Base-by-base conservation (phyloP, 371 early-diverging fungal species). In the Mortierella sp. region DNA sequence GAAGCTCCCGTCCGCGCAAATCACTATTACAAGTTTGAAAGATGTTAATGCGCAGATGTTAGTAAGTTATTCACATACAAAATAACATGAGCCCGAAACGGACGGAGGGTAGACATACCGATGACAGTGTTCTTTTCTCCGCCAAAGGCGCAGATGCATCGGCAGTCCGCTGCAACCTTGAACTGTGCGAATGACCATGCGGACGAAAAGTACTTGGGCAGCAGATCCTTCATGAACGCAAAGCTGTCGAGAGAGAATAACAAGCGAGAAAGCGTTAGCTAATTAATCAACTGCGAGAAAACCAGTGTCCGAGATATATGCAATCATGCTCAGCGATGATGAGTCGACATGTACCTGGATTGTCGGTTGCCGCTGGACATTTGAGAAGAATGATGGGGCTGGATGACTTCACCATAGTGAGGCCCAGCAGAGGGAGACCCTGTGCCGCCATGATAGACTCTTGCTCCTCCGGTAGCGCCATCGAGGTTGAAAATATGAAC, bases 181-280 rank as follows among this genome's bases (percentile, higher is more conserved):
- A 95, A 97, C 79, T 97, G 94, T 5, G 97, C 97, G 91, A 98
- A 98, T 14, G 95, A 94, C 97, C 98, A 97, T 79, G 96, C 96
- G 21, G 96, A 96, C 26, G 96, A 95, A 89, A 98, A 97, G 83
- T 98, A 98, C 82, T 97, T 96, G 28, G 97, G 98, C 76, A 98
- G 83, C 21, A 97, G 78, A 59, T 97, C 96, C 84, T 97, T 96
- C 93, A 98, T 94, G 77, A 97, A 97, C 57, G 95, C 93, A 0
- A 98, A 88, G 72, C 95, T 78, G 80, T 81, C 40, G n/a, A n/a
- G 16, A 48, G 31, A 14, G 34, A 16, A 19, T 34, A 19, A 31
- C 28, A 34, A 16, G 14, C 5, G 3, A 61, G 16, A 5, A 0
- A 3, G 14, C 9, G 26, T 26, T 14, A 16, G 50, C 16, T 50